Percentiles rank a stretch among this genome's conserved stretches.
Evolutionary conservation across 2,329 filamentous ascomycete genomes (phyloP).

Genomic region (Metarhizium album): DNA sequence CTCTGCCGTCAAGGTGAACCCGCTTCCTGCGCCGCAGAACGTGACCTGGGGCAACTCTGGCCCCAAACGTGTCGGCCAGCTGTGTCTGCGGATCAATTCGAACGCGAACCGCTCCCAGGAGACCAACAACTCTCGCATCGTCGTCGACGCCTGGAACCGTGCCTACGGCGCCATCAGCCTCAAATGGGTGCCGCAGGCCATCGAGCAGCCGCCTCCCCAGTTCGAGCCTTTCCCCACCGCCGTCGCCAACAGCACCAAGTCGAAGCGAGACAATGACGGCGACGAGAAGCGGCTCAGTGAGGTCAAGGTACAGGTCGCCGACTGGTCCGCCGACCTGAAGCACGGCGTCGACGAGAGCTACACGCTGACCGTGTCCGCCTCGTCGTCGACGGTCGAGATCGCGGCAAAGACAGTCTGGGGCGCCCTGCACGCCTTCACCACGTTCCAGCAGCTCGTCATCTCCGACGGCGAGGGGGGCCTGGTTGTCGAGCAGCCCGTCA

Average conservation of each 20-base stretch:
- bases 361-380: constrained; percentile 30
- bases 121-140: constrained; percentile 15
- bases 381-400: constrained; percentile 31
- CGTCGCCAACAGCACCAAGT: constrained; percentile 14
- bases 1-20: constrained; percentile 16
- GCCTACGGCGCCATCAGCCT: constrained; percentile 36
- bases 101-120: not conserved
- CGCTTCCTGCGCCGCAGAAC: constrained; percentile 16
- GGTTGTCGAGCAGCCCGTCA: constrained; percentile 41
- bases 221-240: constrained; percentile 41
- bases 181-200: constrained; percentile 42
- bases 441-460: constrained; percentile 45
- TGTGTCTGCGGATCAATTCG: constrained; percentile 11
- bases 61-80: constrained; percentile 10
- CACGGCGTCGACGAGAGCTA: constrained; percentile 49
- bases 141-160: constrained; percentile 38
- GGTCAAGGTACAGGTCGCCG: constrained; percentile 33
- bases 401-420: constrained; percentile 41
- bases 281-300: constrained; percentile 22
- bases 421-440: constrained; percentile 44
- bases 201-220: constrained; percentile 37
- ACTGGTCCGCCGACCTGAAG: constrained; percentile 36
- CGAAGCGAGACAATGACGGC: constrained; percentile 14
- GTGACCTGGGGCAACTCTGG: constrained; percentile 16
- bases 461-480: constrained; percentile 30